phyloP scores from a whole-genome alignment of 2,329 filamentous ascomycete genomes.

The Cladophialophora carrionii region DNA sequence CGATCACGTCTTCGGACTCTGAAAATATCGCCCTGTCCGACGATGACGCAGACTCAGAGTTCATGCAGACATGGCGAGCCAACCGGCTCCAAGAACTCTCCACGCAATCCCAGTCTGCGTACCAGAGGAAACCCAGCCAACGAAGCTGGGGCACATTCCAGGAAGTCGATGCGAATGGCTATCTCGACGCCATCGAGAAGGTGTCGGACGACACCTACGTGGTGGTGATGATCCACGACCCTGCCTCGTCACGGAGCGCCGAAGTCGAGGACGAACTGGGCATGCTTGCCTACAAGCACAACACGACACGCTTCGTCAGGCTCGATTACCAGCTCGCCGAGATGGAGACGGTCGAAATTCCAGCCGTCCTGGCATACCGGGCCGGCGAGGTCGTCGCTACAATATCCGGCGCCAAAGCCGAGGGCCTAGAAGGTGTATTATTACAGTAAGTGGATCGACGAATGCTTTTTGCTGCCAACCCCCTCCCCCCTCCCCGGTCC shows the following conservation, averaged over 20 bases:
- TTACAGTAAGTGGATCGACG: constrained; percentile 37
- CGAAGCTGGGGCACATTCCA: constrained; percentile 78
- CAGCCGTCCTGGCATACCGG: constrained; percentile 84
- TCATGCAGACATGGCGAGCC: constrained; percentile 81
- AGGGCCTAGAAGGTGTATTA: constrained; percentile 61
- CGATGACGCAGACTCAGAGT: constrained; percentile 49
- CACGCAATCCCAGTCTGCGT: constrained; percentile 57
- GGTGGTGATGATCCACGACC: constrained; percentile 90
- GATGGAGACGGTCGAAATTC: constrained; percentile 85
- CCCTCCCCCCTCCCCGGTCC: background rate
- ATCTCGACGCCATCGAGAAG: constrained; percentile 95
- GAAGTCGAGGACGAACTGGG: constrained; percentile 77
- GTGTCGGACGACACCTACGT: constrained; percentile 79
- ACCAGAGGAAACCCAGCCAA: constrained; percentile 58
- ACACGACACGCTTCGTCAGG: constrained; percentile 82
- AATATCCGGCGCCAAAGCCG: constrained; percentile 72
- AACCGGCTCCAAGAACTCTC: constrained; percentile 77
- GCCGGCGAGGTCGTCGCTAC: constrained; percentile 90
- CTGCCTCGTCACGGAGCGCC: constrained; percentile 76
- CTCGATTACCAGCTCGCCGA: constrained; percentile 90
- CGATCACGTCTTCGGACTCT: constrained; percentile 28
- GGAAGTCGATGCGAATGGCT: constrained; percentile 84
- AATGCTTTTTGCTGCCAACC: background rate
- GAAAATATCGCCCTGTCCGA: constrained; percentile 42
- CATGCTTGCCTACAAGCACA: constrained; percentile 72